Evolutionary conservation across 352 stramenopile species (phyloP).

Genomic region (Phytophthora multivora): DNA sequence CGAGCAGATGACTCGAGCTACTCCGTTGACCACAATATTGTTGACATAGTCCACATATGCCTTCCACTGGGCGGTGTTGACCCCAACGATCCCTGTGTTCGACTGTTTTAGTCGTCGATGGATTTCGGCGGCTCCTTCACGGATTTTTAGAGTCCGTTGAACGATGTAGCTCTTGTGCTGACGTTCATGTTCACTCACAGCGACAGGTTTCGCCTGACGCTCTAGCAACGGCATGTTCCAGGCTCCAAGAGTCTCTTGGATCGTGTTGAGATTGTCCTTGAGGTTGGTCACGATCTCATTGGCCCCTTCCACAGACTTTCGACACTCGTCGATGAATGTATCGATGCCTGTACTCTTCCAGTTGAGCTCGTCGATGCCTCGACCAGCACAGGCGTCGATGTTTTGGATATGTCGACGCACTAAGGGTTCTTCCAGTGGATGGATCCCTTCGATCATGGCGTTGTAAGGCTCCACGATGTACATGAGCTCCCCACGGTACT

Average conservation of each 20-base stretch:
- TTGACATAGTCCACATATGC: constrained; percentile 98
- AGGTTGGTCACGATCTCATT: constrained; percentile 96
- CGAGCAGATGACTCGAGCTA: constrained; percentile 88
- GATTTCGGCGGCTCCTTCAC: constrained; percentile 95
- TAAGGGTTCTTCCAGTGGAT: constrained; percentile 97
- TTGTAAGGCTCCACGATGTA: constrained; percentile 99
- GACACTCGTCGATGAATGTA: constrained; percentile 94
- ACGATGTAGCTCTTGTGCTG: constrained; percentile 94
- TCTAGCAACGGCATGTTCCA: constrained; percentile 96
- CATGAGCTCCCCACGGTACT: constrained; percentile 96
- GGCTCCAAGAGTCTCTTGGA: constrained; percentile 92
- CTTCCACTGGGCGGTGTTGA: constrained; percentile 96
- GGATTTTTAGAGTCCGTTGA: constrained; percentile 94
- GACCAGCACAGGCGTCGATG: constrained; percentile 94
- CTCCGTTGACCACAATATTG: constrained; percentile 95
- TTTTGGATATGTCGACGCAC: constrained; percentile 95
- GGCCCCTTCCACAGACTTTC: constrained; percentile 81
- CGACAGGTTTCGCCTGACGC: constrained; percentile 95
- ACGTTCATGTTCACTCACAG: constrained; percentile 96
- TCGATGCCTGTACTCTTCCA: constrained; percentile 95
- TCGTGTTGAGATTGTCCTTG: constrained; percentile 96
- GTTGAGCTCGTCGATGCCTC: constrained; percentile 94
- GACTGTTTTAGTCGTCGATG: constrained; percentile 96
- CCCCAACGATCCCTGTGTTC: constrained; percentile 93
- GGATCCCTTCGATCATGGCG: constrained; percentile 94